phyloP scores from a whole-genome alignment of 768 basidiomycete species.

The Termitomyces titanicus region DNA sequence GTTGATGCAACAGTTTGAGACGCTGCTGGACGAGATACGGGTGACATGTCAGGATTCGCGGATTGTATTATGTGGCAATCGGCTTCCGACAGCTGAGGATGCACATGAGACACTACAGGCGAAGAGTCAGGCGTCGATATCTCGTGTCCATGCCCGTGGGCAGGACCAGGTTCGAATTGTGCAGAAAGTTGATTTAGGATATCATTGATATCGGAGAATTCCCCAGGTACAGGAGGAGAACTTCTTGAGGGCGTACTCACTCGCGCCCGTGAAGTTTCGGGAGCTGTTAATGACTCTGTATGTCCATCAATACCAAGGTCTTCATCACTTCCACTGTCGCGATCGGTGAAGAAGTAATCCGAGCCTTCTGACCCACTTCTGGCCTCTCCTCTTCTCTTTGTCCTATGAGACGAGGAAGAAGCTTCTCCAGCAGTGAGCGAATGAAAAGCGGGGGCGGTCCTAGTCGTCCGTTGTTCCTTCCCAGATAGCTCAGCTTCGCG shows the following conservation, averaged over 20 bases:
- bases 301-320: constrained; percentile 25
- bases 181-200: constrained; percentile 71
- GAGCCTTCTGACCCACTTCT: constrained; percentile 45
- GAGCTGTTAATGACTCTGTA: constrained; percentile 24
- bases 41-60: constrained; percentile 28
- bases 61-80: constrained; percentile 18
- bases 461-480: constrained; percentile 52
- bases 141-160: constrained; percentile 36
- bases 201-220: constrained; percentile 72
- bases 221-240: constrained; percentile 48
- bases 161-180: constrained; percentile 59
- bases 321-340: constrained; percentile 44
- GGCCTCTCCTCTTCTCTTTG: constrained; percentile 30
- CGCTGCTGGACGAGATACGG: constrained; percentile 29
- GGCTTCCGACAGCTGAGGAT: constrained; percentile 31
- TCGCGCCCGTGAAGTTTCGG: constrained; percentile 30
- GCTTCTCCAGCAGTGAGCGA: constrained; percentile 62
- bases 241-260: constrained; percentile 34
- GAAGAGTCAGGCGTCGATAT: constrained; percentile 44
- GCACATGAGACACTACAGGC: constrained; percentile 38
- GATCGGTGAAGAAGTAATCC: constrained; percentile 53
- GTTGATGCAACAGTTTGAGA: constrained; percentile 51
- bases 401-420: constrained; percentile 26
- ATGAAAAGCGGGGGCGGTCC: constrained; percentile 75
- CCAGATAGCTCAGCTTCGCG: constrained; percentile 41